Base-by-base conservation (phyloP, 495 filamentous ascomycete genomes). In the Patellaria atrata region DNA sequence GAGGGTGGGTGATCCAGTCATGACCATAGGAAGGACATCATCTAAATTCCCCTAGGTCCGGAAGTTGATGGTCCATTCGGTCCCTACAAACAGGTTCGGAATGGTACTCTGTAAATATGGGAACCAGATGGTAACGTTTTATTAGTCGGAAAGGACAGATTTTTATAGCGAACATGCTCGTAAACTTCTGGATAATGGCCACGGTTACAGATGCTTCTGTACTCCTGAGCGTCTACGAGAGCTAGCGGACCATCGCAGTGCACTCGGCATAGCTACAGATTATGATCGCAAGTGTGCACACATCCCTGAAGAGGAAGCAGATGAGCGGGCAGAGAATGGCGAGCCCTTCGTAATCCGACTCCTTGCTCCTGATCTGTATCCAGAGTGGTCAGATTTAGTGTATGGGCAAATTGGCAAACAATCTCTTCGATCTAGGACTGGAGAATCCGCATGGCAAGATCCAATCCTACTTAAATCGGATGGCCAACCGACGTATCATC, bases 201-300 rank as follows among this genome's bases (percentile, higher is more conserved):
- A 77, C 44, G 89, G 82, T 4, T 97, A 94, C 59, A 71, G 85
- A 35, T 97, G 89, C 57, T 97, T 96, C 58, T 97, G 89, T 57
- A 69, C 77, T 10, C 57, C 76, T 0, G 70, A 82, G 38, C 68
- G 79, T 9, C 65, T 93, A 10, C 63, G 77, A 30, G 46, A 62
- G 5, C 64, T 79, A 35, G 78, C 78, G 10, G 56, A 61, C 35
- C 58, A 72, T 30, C 66, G 73, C 32, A 70, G 66, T 30, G 54
- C 64, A 27, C 54, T 65, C 1, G 79, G 79, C 14, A 54, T 74
- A 4, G 59, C 74, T 2, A 74, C 72, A 15, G 69, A 71, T 35
- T 91, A 93, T 52, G 82, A 89, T 40, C 68, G 85, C 10, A 74
- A 65, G 31, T 97, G 89, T 51, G 60, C 67, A 15, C 60, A 65